phyloP scores from a whole-genome alignment of 2,329 filamentous ascomycete species.

The Periconia sp. region DNA sequence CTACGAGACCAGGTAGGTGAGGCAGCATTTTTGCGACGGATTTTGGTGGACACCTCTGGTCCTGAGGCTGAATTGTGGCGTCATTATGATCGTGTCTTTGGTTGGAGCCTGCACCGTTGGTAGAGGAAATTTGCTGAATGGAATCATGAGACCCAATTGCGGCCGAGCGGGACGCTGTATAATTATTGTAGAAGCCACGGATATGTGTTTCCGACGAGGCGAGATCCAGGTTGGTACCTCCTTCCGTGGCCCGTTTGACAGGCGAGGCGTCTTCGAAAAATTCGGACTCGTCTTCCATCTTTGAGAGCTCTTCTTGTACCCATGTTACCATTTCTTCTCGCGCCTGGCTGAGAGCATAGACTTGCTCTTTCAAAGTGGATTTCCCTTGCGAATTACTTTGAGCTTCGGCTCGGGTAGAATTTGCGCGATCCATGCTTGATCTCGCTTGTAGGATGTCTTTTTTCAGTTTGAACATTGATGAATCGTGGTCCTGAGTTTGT shows the following conservation, averaged over 20 bases:
- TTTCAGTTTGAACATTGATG: slow-evolving; percentile 43
- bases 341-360: slow-evolving; percentile 51
- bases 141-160: slow-evolving; percentile 28
- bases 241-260: slow-evolving; percentile 26
- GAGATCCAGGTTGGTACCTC: slow-evolving; percentile 15
- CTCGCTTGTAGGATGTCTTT: slow-evolving; percentile 46
- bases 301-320: slow-evolving; percentile 57
- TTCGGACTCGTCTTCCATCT: slow-evolving; percentile 45
- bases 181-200: slow-evolving; percentile 36
- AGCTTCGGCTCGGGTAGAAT: slow-evolving; percentile 23
- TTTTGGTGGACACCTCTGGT: background rate
- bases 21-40: slow-evolving; percentile 35
- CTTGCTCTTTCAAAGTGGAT: slow-evolving; percentile 33
- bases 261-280: slow-evolving; percentile 43
- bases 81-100: background rate
- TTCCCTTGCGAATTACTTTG: slow-evolving; percentile 7
- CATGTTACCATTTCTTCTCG: slow-evolving; percentile 58
- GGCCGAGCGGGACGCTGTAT: slow-evolving; percentile 29
- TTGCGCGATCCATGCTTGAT: slow-evolving; percentile 38
- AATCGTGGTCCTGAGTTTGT: slow-evolving; percentile 27
- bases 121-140: slow-evolving; percentile 18
- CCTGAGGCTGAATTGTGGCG: background rate
- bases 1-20: slow-evolving; percentile 34
- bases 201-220: slow-evolving; percentile 31
- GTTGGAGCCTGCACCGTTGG: background rate